Conservation (phyloP, 345 rosid genomes). For the Eucalyptus marginata region DNA sequence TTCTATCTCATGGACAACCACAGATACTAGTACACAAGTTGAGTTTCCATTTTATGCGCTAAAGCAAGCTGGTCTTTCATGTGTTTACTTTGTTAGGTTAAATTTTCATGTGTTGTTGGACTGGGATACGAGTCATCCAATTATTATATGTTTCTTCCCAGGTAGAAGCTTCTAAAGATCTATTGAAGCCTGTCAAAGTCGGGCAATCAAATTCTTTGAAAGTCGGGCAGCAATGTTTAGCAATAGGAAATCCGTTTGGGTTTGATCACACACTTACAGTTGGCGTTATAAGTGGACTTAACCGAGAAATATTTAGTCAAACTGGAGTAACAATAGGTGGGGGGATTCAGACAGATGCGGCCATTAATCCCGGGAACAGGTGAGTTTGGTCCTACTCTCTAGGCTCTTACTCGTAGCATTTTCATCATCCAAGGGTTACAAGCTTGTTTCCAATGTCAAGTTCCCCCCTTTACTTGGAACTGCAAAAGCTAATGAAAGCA, state of each 20-base stretch:
- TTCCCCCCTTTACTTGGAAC: background rate
- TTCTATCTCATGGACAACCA: background rate
- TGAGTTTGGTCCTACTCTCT: background rate
- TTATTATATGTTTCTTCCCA: conserved; percentile 5
- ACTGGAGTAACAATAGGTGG: conserved; percentile 92
- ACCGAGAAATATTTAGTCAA: conserved; percentile 85
- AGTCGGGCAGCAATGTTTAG: conserved; percentile 93
- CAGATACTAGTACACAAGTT: background rate
- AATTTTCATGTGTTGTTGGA: background rate
- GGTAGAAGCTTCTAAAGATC: conserved; percentile 79
- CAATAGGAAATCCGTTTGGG: conserved; percentile 97
- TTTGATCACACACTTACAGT: conserved; percentile 94
- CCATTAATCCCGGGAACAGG: conserved; percentile 99
- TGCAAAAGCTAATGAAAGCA: background rate
- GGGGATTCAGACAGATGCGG: conserved; percentile 98
- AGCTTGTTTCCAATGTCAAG: background rate
- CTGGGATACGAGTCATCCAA: background rate
- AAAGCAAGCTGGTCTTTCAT: background rate
- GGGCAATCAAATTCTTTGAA: conserved; percentile 68
- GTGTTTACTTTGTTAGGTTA: background rate
- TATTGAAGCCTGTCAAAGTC: conserved; percentile 65
- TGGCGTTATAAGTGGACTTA: conserved; percentile 89
- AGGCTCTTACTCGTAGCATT: background rate
- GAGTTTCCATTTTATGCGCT: background rate
- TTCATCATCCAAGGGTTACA: background rate